Conservation (phyloP, 2,329 filamentous ascomycete species). For the Fusarium sp. region DNA sequence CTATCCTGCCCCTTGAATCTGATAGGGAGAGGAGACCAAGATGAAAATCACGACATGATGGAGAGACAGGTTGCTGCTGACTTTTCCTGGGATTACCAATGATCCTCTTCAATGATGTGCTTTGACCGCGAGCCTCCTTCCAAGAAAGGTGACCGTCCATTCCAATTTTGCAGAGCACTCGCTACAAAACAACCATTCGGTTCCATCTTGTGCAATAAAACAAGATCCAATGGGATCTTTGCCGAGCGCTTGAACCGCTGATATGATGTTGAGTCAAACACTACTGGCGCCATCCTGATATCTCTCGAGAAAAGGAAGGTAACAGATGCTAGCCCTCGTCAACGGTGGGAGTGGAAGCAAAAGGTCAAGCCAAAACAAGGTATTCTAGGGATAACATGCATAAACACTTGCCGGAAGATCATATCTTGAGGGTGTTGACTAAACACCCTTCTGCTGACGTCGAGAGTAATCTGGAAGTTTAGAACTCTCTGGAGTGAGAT, state of each 20-base stretch:
- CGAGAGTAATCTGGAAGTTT: conserved; percentile 16
- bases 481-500: neutral
- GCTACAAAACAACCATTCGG: neutral
- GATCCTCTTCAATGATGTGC: neutral
- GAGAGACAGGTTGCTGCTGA: neutral
- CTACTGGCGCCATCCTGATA: neutral
- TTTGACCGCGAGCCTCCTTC: neutral
- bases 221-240: neutral
- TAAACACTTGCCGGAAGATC: neutral
- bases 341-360: neutral
- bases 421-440: neutral
- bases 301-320: conserved; percentile 21
- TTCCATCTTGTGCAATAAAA: neutral
- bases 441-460: neutral
- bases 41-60: accelerated
- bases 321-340: neutral
- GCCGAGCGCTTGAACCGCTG: neutral
- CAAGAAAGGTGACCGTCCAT: neutral
- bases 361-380: neutral
- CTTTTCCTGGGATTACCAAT: neutral
- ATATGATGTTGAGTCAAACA: neutral
- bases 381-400: neutral
- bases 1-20: neutral
- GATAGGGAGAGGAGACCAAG: neutral
- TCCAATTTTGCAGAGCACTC: neutral